These are phyloP conservation scores for Leccinum subgranulosum DNA, from an alignment of 768 basidiomycete genomes.

Conservation along the genomic window DNA sequence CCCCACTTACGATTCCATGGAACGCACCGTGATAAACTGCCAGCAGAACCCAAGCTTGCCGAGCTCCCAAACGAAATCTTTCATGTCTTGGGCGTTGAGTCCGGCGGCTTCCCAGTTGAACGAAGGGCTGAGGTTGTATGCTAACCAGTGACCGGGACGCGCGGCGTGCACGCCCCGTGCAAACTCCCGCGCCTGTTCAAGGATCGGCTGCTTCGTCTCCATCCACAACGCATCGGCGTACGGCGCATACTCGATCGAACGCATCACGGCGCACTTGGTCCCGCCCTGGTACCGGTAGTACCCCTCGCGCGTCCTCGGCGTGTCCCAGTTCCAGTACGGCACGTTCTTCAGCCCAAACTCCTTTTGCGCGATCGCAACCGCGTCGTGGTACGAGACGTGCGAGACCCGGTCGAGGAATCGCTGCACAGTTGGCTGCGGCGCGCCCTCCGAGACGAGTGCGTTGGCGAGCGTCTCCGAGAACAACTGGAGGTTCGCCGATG, in stretches of 20 bases:
- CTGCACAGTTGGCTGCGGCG: conserved; percentile 45
- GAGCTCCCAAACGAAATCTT: conserved; percentile 86
- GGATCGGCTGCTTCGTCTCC: conserved; percentile 95
- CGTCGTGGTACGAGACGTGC: conserved; percentile 64
- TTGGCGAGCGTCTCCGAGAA: conserved; percentile 71
- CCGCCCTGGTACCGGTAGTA: conserved; percentile 98
- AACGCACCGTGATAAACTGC: conserved; percentile 96
- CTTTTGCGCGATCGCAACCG: conserved; percentile 71
- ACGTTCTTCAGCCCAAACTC: conserved; percentile 70
- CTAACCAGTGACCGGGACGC: conserved; percentile 89
- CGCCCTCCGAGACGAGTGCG: conserved; percentile 61
- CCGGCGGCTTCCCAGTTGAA: conserved; percentile 97
- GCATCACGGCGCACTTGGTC: conserved; percentile 90
- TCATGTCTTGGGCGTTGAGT: conserved; percentile 80
- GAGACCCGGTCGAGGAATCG: conserved; percentile 64
- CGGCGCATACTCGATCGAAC: conserved; percentile 89
- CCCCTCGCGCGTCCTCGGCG: conserved; percentile 91
- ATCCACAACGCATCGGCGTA: conserved; percentile 93
- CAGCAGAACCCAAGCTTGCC: conserved; percentile 96
- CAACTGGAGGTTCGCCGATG: conserved; percentile 72
- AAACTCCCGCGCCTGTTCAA: conserved; percentile 90
- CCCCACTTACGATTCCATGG: background rate
- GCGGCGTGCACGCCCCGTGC: conserved; percentile 80
- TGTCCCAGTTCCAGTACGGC: conserved; percentile 95
- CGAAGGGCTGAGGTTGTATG: conserved; percentile 93